A percentile compares a stretch with the other conserved stretches of the same genome.
phyloP scores from a whole-genome alignment of 305 asterid genomes.

The Coffea humblotiana region DNA sequence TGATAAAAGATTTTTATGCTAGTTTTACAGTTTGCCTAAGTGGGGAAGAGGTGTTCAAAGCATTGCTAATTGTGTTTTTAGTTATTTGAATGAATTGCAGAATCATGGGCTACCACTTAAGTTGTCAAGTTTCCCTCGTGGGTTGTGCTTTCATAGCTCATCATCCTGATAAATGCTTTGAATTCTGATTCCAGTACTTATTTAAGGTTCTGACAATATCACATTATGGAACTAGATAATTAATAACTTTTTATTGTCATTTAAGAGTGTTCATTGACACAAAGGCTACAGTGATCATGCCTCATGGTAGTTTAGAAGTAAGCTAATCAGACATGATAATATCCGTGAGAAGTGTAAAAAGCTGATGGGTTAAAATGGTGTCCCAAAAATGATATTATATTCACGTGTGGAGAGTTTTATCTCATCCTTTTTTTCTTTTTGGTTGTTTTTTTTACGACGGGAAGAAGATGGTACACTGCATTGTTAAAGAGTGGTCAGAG shows the following conservation, averaged over 20 bases:
- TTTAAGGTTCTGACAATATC: neutral
- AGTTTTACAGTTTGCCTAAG: neutral
- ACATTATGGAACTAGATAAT: neutral
- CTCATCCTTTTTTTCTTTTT: neutral
- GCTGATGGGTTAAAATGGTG: neutral
- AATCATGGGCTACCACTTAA: neutral
- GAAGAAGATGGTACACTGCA: neutral
- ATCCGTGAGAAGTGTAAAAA: neutral
- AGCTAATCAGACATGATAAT: neutral
- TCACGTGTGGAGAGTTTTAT: neutral
- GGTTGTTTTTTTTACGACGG: neutral
- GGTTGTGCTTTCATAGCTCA: neutral
- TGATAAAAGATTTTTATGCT: constrained; percentile 3
- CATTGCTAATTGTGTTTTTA: neutral
- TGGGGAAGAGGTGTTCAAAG: neutral
- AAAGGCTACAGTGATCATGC: neutral
- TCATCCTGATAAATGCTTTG: neutral
- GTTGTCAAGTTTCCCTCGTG: neutral
- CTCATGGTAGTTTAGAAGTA: neutral
- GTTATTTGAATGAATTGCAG: neutral
- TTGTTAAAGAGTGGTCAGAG: neutral
- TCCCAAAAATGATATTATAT: neutral
- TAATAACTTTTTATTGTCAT: neutral
- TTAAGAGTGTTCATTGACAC: neutral
- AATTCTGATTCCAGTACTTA: neutral